These are phyloP conservation scores for Mycena sp. DNA, from an alignment of 1,284 basidiomycete species.

Conservation along the genomic window DNA sequence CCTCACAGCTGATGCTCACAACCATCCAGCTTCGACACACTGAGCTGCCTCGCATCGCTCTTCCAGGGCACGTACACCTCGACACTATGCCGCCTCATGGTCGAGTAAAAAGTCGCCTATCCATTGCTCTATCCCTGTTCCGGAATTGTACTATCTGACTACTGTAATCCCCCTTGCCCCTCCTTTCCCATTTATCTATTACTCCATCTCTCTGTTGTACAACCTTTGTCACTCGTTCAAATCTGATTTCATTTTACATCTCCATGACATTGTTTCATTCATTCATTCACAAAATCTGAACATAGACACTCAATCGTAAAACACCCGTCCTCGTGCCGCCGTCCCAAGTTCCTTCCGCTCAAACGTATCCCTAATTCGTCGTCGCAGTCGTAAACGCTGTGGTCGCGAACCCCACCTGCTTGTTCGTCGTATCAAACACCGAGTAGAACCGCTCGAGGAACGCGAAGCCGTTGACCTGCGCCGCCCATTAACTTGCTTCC, in stretches of 20 bases:
- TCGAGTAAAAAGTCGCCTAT: neutral
- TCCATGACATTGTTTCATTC: neutral
- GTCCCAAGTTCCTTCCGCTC: neutral
- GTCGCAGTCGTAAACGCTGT: slow-evolving; percentile 65
- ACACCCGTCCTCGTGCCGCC: neutral
- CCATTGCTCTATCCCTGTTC: neutral
- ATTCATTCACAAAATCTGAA: neutral
- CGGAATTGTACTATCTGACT: neutral
- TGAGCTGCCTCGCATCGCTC: neutral
- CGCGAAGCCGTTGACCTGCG: slow-evolving; percentile 54
- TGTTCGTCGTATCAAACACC: slow-evolving; percentile 67
- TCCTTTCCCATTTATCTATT: neutral
- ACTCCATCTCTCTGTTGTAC: neutral
- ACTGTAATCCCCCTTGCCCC: neutral
- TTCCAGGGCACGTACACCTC: neutral
- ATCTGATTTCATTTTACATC: neutral
- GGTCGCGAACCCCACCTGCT: slow-evolving; percentile 62
- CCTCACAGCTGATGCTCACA: no score
- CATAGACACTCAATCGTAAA: neutral
- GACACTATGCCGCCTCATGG: neutral
- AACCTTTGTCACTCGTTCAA: no score
- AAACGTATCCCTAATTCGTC: slow-evolving; percentile 50
- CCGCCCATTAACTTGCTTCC: neutral
- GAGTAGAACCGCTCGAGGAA: slow-evolving; percentile 76
- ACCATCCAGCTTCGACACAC: neutral